Evolutionary conservation across 176 grass and related monocot genomes (phyloP).

Genomic region (Phyllostachys edulis): DNA sequence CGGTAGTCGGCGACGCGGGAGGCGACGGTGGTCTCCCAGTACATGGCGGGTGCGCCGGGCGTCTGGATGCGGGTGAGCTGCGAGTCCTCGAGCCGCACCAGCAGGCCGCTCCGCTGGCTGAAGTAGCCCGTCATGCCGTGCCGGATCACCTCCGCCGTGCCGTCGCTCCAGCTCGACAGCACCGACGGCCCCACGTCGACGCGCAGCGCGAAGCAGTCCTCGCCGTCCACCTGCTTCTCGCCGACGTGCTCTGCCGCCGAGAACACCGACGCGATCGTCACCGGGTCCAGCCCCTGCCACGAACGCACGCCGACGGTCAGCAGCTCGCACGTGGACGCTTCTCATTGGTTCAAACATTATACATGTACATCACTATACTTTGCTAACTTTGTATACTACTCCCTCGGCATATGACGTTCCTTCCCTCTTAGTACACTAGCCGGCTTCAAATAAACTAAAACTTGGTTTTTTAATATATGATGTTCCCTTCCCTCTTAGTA

Average conservation of each 20-base stretch:
- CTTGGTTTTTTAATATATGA: too few species aligned
- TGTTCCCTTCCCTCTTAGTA: too few species aligned
- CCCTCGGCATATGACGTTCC: too few species aligned
- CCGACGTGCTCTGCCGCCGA: constrained; percentile 63
- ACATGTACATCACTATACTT: not conserved
- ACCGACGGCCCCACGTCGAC: constrained; percentile 52
- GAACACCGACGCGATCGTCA: constrained; percentile 73
- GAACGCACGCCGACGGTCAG: not conserved
- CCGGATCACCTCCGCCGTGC: constrained; percentile 78
- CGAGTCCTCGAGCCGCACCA: constrained; percentile 70
- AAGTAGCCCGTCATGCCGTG: constrained; percentile 83
- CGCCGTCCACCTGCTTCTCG: constrained; percentile 84
- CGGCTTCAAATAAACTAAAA: too few species aligned
- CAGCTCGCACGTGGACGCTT: not conserved
- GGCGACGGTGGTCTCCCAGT: constrained; percentile 79
- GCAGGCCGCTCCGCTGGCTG: constrained; percentile 84
- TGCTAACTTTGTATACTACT: not conserved
- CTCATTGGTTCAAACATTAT: not conserved
- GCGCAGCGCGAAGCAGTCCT: constrained; percentile 77
- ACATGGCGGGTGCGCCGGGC: constrained; percentile 70
- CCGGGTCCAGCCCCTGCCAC: constrained; percentile 71
- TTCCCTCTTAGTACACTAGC: too few species aligned
- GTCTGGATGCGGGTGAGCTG: constrained; percentile 86
- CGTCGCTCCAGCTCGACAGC: constrained; percentile 69
- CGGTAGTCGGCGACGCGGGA: constrained; percentile 64